Conservation (phyloP, 2,329 filamentous ascomycete genomes). For the Aaosphaeria arxii region DNA sequence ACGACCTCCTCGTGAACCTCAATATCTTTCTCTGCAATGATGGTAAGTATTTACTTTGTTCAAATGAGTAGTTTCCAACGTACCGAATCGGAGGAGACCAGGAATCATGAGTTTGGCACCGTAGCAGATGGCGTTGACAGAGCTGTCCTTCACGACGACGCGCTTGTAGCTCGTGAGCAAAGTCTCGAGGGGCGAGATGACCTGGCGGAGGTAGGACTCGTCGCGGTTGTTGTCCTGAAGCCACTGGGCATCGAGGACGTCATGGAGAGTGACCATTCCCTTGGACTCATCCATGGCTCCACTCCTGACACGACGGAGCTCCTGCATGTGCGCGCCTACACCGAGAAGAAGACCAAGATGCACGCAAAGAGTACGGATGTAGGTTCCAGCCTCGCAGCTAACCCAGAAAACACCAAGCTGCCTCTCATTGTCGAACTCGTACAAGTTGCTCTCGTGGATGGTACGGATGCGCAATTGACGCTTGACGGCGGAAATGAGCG, state of each 20-base stretch:
- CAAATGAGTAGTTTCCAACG: conserved; percentile 31
- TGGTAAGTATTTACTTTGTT: background rate
- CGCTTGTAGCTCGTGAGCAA: conserved; percentile 93
- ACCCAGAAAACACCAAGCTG: conserved; percentile 99
- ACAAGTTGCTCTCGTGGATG: conserved; percentile 93
- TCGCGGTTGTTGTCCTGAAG: conserved; percentile 92
- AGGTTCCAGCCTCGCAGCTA: conserved; percentile 96
- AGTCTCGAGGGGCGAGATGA: conserved; percentile 90
- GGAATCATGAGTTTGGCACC: conserved; percentile 99
- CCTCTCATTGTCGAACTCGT: conserved; percentile 96
- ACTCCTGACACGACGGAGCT: conserved; percentile 87
- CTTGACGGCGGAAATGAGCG: conserved; percentile 98
- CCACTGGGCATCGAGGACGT: conserved; percentile 95
- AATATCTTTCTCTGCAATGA: conserved; percentile 68
- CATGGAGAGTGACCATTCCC: conserved; percentile 88
- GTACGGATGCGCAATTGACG: conserved; percentile 96
- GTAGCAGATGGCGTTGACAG: conserved; percentile 96
- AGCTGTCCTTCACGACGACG: conserved; percentile 94
- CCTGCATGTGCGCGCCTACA: conserved; percentile 97
- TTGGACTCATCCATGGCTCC: conserved; percentile 93
- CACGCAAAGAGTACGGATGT: conserved; percentile 97
- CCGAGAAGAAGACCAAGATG: conserved; percentile 76
- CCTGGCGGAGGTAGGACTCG: conserved; percentile 84
- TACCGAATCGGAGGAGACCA: conserved; percentile 86
- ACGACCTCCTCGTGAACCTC: conserved; percentile 96